Evolutionary conservation across 345 rosid species (phyloP).

Genomic region (Adansonia digitata): DNA sequence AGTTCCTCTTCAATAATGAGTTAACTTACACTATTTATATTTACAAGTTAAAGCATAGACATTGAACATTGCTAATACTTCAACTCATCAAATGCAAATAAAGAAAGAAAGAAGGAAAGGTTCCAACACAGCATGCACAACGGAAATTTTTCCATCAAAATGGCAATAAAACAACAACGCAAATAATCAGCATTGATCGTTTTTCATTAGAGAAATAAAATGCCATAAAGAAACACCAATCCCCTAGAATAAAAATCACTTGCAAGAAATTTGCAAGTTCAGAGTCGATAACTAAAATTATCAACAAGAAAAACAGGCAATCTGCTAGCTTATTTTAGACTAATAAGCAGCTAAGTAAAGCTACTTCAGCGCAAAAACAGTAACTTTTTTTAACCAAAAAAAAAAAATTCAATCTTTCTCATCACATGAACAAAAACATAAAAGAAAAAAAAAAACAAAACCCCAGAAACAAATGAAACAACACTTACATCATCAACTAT

Average conservation of each 20-base stretch:
- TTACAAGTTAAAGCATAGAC: neutral
- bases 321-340: neutral
- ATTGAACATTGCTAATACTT: neutral
- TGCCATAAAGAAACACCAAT: neutral
- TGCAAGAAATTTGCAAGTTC: neutral
- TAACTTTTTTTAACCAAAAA: neutral
- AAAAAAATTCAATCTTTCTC: neutral
- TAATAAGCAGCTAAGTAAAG: neutral
- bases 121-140: neutral
- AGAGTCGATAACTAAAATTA: neutral
- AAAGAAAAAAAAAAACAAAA: neutral
- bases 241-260: neutral
- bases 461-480: neutral
- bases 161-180: neutral
- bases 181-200: neutral
- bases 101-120: neutral
- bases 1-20: neutral
- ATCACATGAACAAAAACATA: neutral
- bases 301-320: neutral
- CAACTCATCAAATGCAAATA: constrained; percentile 8
- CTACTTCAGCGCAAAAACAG: neutral
- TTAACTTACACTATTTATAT: neutral
- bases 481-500: constrained; percentile 2
- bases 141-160: neutral
- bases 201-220: neutral